Evolutionary conservation across 768 basidiomycete genomes (phyloP), one percentile per base, ranked within the genome.

Genomic region (Pisolithus albus): DNA sequence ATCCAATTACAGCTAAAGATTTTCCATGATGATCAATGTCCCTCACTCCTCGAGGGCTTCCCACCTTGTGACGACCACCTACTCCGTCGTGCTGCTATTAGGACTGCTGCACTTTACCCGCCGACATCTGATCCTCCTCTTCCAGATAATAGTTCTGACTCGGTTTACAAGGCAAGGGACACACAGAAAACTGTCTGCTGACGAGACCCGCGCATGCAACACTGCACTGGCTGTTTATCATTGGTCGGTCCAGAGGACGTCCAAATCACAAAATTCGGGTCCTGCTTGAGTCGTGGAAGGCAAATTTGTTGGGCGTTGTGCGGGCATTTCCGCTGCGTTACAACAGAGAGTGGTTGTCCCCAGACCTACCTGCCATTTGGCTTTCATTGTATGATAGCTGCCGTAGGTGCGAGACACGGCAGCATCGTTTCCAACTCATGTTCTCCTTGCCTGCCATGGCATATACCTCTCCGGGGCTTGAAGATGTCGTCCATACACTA

Each of bases 371-470:
- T 0, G 47, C 52, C 0, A 50, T 58, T 6, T 72, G 68, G 60
- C 49, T 71, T 32, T 51, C 61, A 16, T 42, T 60, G 1, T 72
- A 70, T 38, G 45, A 66, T 15, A 44, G 60, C 4, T 61, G 63
- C 21, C 64, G 64, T 37, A 15, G 7, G 13, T 23, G 43, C 23
- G 16, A 50, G 1, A 52, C 52, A 21, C 7, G 23, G 8, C 24
- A 53, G 13, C 52, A 61, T 41, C 56, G 55, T 49, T 60, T 28
- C n/a, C 59, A 53, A 16, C 21, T 72, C 11, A 46, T 60, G 7
- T 74, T 74, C 47, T 59, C 63, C 5, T 55, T 73, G 2, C 56
- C 69, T 4, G 60, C 69, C 1, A 61, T 72, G 61, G 62, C 55
- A 11, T 73, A 69, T 55, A 37, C 47, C 5, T 63, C 61, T 1